These are phyloP conservation scores for Discostella pseudostelligera DNA, from an alignment of 108 stramenopile genomes.

Conservation along the genomic window DNA sequence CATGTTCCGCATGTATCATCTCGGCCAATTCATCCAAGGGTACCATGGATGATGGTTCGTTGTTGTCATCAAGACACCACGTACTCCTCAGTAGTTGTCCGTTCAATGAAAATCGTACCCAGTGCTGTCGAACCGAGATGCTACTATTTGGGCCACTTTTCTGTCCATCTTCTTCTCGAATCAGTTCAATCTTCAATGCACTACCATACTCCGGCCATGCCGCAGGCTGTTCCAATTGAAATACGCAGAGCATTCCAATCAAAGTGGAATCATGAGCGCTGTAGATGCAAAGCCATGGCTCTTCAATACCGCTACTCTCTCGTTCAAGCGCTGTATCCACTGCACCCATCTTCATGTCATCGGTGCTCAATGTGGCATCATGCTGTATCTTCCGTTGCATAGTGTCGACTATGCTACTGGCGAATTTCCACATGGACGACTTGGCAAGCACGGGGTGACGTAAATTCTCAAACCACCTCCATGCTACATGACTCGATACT, in stretches of 20 bases:
- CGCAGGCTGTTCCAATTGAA: conserved; percentile 63
- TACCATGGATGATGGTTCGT: conserved; percentile 45
- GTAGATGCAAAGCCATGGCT: conserved; percentile 62
- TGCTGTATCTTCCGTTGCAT: conserved; percentile 39
- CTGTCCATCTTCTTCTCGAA: conserved; percentile 46
- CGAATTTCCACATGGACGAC: conserved; percentile 69
- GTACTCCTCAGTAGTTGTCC: conserved; percentile 54
- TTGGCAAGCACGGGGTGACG: conserved; percentile 62
- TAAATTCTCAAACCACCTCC: conserved; percentile 80
- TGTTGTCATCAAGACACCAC: conserved; percentile 46
- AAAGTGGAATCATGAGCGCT: conserved; percentile 80
- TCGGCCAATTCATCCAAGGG: conserved; percentile 44
- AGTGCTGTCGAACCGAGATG: conserved; percentile 26
- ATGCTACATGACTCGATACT: conserved; percentile 62
- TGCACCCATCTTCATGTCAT: too few species aligned
- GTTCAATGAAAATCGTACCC: conserved; percentile 71
- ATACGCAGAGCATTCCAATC: conserved; percentile 77
- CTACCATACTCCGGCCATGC: conserved; percentile 82
- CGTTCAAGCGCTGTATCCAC: too few species aligned
- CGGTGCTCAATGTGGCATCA: neutral
- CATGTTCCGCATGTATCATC: conserved; percentile 51
- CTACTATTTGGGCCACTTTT: neutral
- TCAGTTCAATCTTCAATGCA: conserved; percentile 67
- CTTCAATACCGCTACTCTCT: conserved; percentile 26
- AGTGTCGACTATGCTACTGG: conserved; percentile 38